Percentiles rank a stretch among this genome's conserved stretches.
These are phyloP conservation scores for Amanita rubescens DNA, from an alignment of 768 basidiomycete genomes.

Conservation along the genomic window DNA sequence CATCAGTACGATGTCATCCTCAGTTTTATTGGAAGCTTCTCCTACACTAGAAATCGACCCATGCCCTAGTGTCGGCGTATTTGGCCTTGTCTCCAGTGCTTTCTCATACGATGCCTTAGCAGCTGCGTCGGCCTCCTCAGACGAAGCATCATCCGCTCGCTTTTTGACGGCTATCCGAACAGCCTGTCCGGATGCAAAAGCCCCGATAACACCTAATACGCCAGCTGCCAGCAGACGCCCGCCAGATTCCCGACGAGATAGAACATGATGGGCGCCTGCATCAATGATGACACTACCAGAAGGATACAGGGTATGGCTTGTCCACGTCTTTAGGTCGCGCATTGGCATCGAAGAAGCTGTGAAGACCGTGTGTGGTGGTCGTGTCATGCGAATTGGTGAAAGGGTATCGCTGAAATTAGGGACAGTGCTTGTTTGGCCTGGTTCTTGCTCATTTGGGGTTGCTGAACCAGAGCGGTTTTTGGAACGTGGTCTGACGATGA, in stretches of 20 bases:
- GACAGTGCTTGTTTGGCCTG: constrained; percentile 3
- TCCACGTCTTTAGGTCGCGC: constrained; percentile 91
- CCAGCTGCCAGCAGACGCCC: constrained; percentile 90
- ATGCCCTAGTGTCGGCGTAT: constrained; percentile 40
- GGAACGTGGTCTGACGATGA: constrained; percentile 31
- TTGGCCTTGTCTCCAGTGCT: constrained; percentile 43
- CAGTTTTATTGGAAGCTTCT: constrained; percentile 3
- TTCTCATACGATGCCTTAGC: constrained; percentile 26
- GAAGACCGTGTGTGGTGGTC: constrained; percentile 89
- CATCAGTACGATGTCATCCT: constrained; percentile 22
- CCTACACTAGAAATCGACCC: not conserved
- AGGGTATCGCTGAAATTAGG: not conserved
- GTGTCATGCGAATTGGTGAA: constrained; percentile 13
- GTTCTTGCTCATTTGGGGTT: constrained; percentile 1
- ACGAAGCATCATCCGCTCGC: constrained; percentile 20
- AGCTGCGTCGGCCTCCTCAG: constrained; percentile 17
- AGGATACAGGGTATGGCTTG: constrained; percentile 87
- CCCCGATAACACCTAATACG: constrained; percentile 78
- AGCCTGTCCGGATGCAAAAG: constrained; percentile 92
- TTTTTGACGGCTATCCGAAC: constrained; percentile 67
- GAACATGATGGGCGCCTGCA: constrained; percentile 78
- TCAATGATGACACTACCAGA: constrained; percentile 88
- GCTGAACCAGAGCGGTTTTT: not conserved
- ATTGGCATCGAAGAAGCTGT: constrained; percentile 63
- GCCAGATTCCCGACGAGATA: constrained; percentile 80